phyloP scores from a whole-genome alignment of 768 basidiomycete species.

The Leucosporidium yakuticum region DNA sequence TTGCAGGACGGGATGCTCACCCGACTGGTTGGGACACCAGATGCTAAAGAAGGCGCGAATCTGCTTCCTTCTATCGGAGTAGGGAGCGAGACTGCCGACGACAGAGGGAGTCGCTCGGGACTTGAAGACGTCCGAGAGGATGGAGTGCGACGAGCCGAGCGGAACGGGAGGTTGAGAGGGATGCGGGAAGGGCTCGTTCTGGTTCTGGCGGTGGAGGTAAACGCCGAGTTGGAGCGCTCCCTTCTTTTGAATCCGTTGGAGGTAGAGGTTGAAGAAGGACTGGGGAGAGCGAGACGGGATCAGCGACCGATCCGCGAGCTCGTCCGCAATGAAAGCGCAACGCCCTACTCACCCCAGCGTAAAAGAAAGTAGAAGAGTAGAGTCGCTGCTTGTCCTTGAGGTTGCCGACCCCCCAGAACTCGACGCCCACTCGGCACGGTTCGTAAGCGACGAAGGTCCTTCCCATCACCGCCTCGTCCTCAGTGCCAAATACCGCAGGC shows the following conservation, averaged over 20 bases:
- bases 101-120: neutral
- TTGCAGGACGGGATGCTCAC: neutral
- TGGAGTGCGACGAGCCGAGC: neutral
- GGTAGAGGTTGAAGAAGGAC: slow-evolving; percentile 84
- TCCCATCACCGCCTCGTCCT: slow-evolving; percentile 5
- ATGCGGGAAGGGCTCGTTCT: slow-evolving; percentile 68
- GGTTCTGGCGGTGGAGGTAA: slow-evolving; percentile 80
- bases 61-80: slow-evolving; percentile 64
- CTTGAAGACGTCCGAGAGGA: neutral
- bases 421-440: slow-evolving; percentile 77
- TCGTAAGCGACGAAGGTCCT: slow-evolving; percentile 42
- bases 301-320: too few relatives aligned
- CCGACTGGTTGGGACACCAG: slow-evolving; percentile 53
- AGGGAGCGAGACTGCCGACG: slow-evolving; percentile 43
- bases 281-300: slow-evolving; percentile 43
- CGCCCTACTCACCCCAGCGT: slow-evolving; percentile 63
- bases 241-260: slow-evolving; percentile 83
- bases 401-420: slow-evolving; percentile 79
- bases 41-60: slow-evolving; percentile 78
- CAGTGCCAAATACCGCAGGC: slow-evolving; percentile 13
- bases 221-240: slow-evolving; percentile 65
- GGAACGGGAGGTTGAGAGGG: slow-evolving; percentile 48
- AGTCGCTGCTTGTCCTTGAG: slow-evolving; percentile 77
- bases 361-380: slow-evolving; percentile 81
- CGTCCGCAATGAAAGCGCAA: too few relatives aligned